Percentiles rank a stretch among this genome's conserved stretches.
These are phyloP conservation scores for Ramaria sp. DNA, from an alignment of 768 basidiomycete species.

Conservation along the genomic window DNA sequence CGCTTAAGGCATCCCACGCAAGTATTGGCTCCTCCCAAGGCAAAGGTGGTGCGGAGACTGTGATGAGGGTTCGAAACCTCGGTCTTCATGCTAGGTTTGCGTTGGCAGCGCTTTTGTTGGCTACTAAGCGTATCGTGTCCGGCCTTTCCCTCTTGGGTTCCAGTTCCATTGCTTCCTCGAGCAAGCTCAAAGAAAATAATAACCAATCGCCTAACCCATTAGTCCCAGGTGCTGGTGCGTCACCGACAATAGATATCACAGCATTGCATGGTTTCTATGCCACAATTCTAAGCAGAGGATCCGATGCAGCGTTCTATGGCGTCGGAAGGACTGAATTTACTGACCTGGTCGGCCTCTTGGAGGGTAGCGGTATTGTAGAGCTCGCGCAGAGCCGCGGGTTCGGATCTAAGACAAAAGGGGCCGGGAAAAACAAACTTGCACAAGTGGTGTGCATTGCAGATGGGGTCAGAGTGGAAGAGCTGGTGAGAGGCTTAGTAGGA, in stretches of 20 bases:
- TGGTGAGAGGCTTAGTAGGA: constrained; percentile 10
- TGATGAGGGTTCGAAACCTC: constrained; percentile 53
- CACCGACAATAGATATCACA: constrained; percentile 39
- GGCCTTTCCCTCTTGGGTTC: constrained; percentile 40
- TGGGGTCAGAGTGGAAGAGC: constrained; percentile 9
- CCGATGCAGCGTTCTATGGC: constrained; percentile 37
- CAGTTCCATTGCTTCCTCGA: constrained; percentile 17
- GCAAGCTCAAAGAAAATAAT: constrained; percentile 37
- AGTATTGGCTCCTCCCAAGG: constrained; percentile 14
- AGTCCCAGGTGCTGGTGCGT: constrained; percentile 14
- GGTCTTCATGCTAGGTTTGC: constrained; percentile 67
- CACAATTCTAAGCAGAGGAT: constrained; percentile 38
- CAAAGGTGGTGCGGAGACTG: constrained; percentile 43
- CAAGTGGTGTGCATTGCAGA: constrained; percentile 8
- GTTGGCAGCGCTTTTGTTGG: constrained; percentile 53
- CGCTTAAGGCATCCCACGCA: constrained; percentile 46
- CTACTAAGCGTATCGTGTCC: constrained; percentile 48
- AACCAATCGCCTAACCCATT: constrained; percentile 30
- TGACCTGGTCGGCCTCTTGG: constrained; percentile 60
- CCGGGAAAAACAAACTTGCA: not conserved
- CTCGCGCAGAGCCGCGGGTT: constrained; percentile 16
- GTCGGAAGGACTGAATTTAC: constrained; percentile 69
- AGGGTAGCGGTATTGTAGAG: constrained; percentile 57
- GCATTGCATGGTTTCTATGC: constrained; percentile 58
- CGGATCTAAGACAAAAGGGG: not conserved